A percentile compares a stretch with the other conserved stretches of the same genome.
Conservation (phyloP, 768 basidiomycete species). For the Suillus hirtellus region DNA sequence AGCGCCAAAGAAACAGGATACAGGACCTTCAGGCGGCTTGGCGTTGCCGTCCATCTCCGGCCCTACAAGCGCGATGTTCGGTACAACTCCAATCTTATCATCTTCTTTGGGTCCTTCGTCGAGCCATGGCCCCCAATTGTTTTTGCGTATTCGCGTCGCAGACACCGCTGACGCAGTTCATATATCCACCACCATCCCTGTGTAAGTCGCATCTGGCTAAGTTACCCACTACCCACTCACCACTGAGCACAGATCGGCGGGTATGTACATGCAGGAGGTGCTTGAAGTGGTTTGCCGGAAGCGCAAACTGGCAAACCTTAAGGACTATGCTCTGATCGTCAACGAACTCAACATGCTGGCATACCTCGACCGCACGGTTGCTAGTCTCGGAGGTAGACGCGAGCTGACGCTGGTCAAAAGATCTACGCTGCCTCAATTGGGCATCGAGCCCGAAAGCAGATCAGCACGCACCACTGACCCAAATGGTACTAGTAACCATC, state of each 20-base stretch:
- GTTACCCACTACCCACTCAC: constrained; percentile 1
- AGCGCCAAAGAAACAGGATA: constrained; percentile 58
- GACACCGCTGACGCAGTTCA: constrained; percentile 83
- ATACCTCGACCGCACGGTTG: constrained; percentile 95
- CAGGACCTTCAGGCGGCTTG: constrained; percentile 39
- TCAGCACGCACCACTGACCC: constrained; percentile 83
- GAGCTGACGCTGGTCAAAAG: constrained; percentile 82
- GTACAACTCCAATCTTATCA: constrained; percentile 56
- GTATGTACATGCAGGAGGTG: constrained; percentile 97
- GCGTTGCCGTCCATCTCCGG: constrained; percentile 38
- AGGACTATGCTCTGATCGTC: constrained; percentile 82
- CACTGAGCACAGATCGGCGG: constrained; percentile 58
- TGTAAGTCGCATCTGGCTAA: constrained; percentile 52
- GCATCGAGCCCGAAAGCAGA: constrained; percentile 65
- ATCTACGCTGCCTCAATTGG: constrained; percentile 72
- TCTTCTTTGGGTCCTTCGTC: constrained; percentile 70
- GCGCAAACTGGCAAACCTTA: constrained; percentile 63
- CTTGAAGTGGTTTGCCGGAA: constrained; percentile 80
- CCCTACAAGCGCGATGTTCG: constrained; percentile 46
- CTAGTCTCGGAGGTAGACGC: constrained; percentile 84
- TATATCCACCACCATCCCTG: constrained; percentile 86
- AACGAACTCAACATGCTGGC: constrained; percentile 66
- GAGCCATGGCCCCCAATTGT: constrained; percentile 77
- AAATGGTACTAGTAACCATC: constrained; percentile 55
- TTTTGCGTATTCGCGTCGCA: constrained; percentile 79